Conservation (phyloP, 2,329 filamentous ascomycete species). For the Amauroascus verrucosus region DNA sequence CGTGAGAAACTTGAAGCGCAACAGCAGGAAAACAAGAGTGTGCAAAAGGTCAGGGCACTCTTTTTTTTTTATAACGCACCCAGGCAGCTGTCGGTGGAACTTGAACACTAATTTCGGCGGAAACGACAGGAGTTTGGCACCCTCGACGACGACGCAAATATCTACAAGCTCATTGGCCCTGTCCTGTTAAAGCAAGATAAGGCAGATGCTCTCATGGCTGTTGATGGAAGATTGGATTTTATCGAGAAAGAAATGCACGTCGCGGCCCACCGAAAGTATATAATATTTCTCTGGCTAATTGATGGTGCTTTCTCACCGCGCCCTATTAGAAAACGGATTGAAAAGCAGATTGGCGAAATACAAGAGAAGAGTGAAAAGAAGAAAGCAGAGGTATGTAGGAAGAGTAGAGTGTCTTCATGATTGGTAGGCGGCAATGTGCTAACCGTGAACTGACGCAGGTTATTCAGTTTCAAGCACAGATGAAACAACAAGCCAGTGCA, state of each 20-base stretch:
- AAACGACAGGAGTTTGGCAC: conserved; percentile 63
- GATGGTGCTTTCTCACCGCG: not conserved
- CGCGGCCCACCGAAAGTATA: not conserved
- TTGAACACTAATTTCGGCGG: not conserved
- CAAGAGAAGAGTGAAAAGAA: conserved; percentile 56
- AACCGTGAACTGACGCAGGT: conserved; percentile 22
- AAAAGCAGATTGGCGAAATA: conserved; percentile 54
- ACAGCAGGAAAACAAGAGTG: conserved; percentile 80
- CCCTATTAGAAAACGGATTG: conserved; percentile 50
- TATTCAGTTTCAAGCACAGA: conserved; percentile 30
- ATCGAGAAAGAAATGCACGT: conserved; percentile 86
- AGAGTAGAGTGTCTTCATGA: not conserved
- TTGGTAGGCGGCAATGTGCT: not conserved
- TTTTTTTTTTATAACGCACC: not conserved
- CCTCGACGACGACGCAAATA: conserved; percentile 69
- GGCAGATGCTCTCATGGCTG: conserved; percentile 76
- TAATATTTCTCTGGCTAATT: not conserved
- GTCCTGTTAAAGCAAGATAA: conserved; percentile 92
- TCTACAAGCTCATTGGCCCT: conserved; percentile 92
- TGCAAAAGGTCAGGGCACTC: conserved; percentile 56
- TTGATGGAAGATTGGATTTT: conserved; percentile 82
- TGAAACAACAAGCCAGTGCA: conserved; percentile 21
- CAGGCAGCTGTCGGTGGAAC: not conserved
- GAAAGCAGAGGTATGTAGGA: conserved; percentile 49
- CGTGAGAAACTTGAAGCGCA: conserved; percentile 87